A percentile compares a stretch with the other conserved stretches of the same genome.
These are phyloP conservation scores for Penicillium polonicum DNA, from an alignment of 2,329 filamentous ascomycete species.

Conservation along the genomic window DNA sequence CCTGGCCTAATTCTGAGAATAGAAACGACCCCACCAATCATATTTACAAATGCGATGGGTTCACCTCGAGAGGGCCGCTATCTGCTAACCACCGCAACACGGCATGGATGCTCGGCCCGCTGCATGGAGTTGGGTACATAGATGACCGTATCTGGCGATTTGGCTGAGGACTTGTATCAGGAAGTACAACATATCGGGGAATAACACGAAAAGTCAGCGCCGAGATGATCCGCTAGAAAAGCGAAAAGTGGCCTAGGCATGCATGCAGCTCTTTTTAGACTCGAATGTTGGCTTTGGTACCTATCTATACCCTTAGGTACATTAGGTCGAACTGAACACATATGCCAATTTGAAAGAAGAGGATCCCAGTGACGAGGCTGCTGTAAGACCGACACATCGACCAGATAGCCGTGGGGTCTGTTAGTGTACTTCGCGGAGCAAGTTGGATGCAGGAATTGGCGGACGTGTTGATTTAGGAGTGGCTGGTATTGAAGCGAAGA, in stretches of 20 bases:
- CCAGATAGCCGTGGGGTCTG: not conserved
- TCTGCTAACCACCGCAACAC: slow-evolving; percentile 4
- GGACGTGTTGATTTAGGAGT: slow-evolving; percentile 12
- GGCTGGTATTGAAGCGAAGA: slow-evolving; percentile 10
- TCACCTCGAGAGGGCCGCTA: not conserved
- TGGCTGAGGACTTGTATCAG: slow-evolving; percentile 3
- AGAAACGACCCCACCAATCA: not conserved
- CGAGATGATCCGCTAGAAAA: not conserved
- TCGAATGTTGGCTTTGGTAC: not conserved
- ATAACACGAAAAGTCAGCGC: slow-evolving; percentile 3
- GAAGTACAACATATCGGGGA: slow-evolving; percentile 9
- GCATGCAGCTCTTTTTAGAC: slow-evolving; percentile 19
- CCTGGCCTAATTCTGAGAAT: slow-evolving; percentile 2
- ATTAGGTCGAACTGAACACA: not conserved
- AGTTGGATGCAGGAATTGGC: not conserved
- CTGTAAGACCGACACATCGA: not conserved
- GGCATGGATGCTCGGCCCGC: slow-evolving; percentile 24
- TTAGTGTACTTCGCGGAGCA: not conserved
- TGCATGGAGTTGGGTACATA: slow-evolving; percentile 18
- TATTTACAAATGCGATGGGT: not conserved
- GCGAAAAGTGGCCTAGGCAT: slow-evolving; percentile 4
- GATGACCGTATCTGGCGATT: slow-evolving; percentile 11
- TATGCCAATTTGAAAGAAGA: not conserved
- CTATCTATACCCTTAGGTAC: not conserved
- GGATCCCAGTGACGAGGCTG: not conserved